A percentile compares a stretch with the other conserved stretches of the same genome.
Evolutionary conservation across 148 eudicot genomes (phyloP).

Genomic region (Bassia scoparia): DNA sequence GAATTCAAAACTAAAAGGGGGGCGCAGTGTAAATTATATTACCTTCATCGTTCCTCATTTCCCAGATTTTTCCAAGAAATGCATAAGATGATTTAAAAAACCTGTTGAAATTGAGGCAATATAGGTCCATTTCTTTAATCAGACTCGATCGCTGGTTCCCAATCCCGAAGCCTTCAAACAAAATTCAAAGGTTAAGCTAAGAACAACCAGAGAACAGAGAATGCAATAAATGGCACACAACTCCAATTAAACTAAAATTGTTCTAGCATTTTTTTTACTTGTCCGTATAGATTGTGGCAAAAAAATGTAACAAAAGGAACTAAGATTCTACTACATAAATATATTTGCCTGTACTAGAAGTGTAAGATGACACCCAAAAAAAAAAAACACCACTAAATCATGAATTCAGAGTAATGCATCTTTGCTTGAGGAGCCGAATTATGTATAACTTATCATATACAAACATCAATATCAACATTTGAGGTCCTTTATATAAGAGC

Average conservation of each 20-base stretch:
- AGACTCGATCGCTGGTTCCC: constrained; percentile 56
- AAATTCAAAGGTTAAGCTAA: constrained; percentile 14
- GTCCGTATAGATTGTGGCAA: background rate
- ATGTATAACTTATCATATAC: background rate
- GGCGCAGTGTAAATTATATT: background rate
- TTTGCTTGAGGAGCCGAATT: background rate
- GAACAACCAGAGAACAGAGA: background rate
- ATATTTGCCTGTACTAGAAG: background rate
- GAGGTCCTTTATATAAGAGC: too few species aligned
- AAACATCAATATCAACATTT: background rate
- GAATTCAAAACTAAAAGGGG: background rate
- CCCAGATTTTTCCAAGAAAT: constrained; percentile 75
- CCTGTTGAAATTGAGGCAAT: constrained; percentile 55
- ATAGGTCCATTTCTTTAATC: constrained; percentile 65
- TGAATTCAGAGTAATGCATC: background rate
- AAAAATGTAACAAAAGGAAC: background rate
- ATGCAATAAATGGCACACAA: background rate
- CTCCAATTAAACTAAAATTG: background rate
- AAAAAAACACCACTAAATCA: background rate
- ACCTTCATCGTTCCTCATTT: constrained; percentile 96
- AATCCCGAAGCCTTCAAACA: constrained; percentile 70
- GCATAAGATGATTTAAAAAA: constrained; percentile 70
- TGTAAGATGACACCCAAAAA: background rate
- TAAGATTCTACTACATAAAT: background rate
- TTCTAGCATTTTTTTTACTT: too few species aligned